Evolutionary conservation across 2,329 filamentous ascomycete genomes (phyloP), one percentile per base, ranked within the genome.

Genomic region (Colletotrichum theobromicola): DNA sequence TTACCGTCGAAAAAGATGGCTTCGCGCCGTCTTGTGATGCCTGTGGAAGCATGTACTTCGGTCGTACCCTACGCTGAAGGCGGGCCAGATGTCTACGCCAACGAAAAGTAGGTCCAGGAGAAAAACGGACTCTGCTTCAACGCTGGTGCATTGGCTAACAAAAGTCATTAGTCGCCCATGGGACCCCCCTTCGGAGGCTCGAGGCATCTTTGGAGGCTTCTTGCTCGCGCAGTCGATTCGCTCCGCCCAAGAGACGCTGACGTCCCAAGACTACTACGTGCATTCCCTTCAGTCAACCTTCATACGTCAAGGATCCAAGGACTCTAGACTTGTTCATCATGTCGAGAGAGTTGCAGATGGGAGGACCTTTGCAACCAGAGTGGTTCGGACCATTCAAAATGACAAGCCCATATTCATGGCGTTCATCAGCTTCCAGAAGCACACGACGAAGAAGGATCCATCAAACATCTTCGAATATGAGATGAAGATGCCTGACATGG

Each of bases 331-430:
- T 24, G 28, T 32, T 21, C 57, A 61, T 32, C 30, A 61, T 35
- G 57, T 61, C 12, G 57, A 61, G n/a, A 30, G 57, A 21, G 26
- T 46, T 26, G 35, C 61, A 4, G 61, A 64, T 12, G 57, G 57
- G 4, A 18, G 57, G 18, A 61, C 30, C 30, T 64, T 64, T 30
- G 61, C 24, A 4, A 64, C 61, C 15, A 26, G 61, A 24, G 21
- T 50, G 10, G 61, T 64, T 7, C 61, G 61, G 16, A 46, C 61
- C 35, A 64, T 64, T 12, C 61, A 64, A 16, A 46, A 50, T n/a
- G 61, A n/a, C 61, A 46, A 28, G 32, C 7, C 34, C 16, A 30
- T 64, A 35, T 64, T 64, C 61, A 64, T 46, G 35, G 61, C 61
- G 18, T 28, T 64, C 34, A 28, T 64, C n/a, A 37, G 61, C 10